phyloP scores from a whole-genome alignment of 495 filamentous ascomycete genomes.

The Aspergillus panamensis region DNA sequence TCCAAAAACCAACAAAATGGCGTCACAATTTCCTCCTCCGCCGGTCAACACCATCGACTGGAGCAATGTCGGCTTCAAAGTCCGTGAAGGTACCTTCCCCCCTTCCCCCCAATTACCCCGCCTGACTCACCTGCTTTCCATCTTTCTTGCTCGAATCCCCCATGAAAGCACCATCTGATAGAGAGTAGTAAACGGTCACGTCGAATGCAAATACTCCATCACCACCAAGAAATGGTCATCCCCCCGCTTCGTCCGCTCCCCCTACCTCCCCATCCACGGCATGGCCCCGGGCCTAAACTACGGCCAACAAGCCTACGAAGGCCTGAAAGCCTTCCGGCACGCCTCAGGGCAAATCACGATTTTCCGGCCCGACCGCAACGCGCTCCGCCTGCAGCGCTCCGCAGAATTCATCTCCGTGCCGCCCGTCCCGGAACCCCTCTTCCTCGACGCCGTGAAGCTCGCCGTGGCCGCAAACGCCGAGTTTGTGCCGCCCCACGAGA shows the following conservation, averaged over 20 bases:
- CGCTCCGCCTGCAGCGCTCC: constrained; percentile 72
- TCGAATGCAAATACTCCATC: constrained; percentile 33
- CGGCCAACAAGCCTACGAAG: constrained; percentile 90
- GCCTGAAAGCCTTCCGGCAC: constrained; percentile 84
- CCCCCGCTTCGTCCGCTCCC: constrained; percentile 69
- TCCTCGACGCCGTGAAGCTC: constrained; percentile 67
- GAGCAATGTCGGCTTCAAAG: constrained; percentile 83
- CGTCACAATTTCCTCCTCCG: constrained; percentile 67
- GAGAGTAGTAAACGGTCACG: constrained; percentile 35
- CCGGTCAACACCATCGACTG: constrained; percentile 71
- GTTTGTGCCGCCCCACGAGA: constrained; percentile 79
- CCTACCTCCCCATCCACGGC: constrained; percentile 78
- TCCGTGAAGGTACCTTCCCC: constrained; percentile 70
- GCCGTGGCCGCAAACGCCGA: constrained; percentile 83
- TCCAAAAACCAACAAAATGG: constrained; percentile 6
- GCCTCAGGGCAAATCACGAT: constrained; percentile 59
- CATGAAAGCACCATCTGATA: too few species aligned
- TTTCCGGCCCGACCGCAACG: constrained; percentile 80
- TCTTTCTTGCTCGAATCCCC: too few species aligned
- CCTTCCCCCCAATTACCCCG: not conserved
- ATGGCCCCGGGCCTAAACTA: constrained; percentile 92
- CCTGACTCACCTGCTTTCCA: too few species aligned
- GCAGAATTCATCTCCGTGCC: constrained; percentile 78
- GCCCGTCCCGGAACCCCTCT: constrained; percentile 65
- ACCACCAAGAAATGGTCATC: constrained; percentile 61